Base-by-base conservation (phyloP, 768 basidiomycete genomes). In the Russula vinacea region DNA sequence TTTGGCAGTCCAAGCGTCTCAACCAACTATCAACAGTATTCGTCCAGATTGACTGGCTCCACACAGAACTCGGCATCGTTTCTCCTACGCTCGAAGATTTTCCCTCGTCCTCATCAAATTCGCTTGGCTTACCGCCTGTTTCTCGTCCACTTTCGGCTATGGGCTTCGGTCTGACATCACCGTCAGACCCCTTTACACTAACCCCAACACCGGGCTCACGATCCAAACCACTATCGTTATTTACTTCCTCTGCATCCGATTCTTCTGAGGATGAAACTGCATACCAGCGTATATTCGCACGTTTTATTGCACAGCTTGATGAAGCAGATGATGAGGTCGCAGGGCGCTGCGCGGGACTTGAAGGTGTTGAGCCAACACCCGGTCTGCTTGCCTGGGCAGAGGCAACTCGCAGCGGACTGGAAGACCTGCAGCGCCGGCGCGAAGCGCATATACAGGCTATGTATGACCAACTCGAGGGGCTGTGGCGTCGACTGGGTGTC, bases 391-490 rank as follows among this genome's bases (percentile, higher is more conserved):
- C 78, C 9, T 94, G 93, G 86, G 87, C 90, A 0, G 78, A 83
- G 35, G 75, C 77, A 19, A 76, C 85, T 62, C 81, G 80, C 56
- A 63, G 76, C 5, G 80, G 85, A 56, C 81, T 97, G 60, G 85
- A 87, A 63, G 86, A 89, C 16, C 78, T 85, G 56, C 94, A 94
- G 75, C 80, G 82, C 42, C 77, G 82, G 35, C 82, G 94, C 14
- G 94, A 96, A 70, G 76, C 83, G 1, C 85, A 88, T 67, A 98
- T 99, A 35, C 96, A 99, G 73, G 82, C 87, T 0, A 88, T 98
- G 80, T 99, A 94, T 71, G 94, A 98, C 74, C 86, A 93, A 67
- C 81, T 99, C 1, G 95, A 96, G 73, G 86, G 86, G 0, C 81
- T 98, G 3, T 99, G 96, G 96, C 82, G 81, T 63, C 78, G 94